These are phyloP conservation scores for Auriscalpium microsporum DNA, from an alignment of 768 basidiomycete species.

Conservation along the genomic window DNA sequence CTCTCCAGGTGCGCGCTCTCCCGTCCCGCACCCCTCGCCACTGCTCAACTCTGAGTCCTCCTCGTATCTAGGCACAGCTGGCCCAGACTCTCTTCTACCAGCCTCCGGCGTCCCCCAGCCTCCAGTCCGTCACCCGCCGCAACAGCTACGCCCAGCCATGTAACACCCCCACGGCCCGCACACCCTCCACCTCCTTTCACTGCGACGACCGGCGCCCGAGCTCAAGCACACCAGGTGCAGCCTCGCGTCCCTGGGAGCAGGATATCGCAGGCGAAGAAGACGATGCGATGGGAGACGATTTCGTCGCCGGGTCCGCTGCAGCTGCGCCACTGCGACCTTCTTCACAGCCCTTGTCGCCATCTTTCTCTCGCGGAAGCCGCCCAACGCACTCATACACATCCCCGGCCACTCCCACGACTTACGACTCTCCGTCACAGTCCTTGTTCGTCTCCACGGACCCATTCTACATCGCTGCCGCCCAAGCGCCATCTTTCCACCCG, in stretches of 20 bases:
- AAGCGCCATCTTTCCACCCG: conserved; percentile 15
- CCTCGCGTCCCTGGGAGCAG: conserved; percentile 16
- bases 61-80: conserved; percentile 32
- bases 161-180: conserved; percentile 31
- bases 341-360: neutral
- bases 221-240: conserved; percentile 1
- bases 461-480: conserved; percentile 39
- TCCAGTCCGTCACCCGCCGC: conserved; percentile 21
- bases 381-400: conserved; percentile 17
- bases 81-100: conserved; percentile 34
- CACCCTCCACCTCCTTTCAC: conserved; percentile 22
- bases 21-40: conserved; percentile 13
- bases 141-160: conserved; percentile 31
- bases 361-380: conserved; percentile 10
- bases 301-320: conserved; percentile 29
- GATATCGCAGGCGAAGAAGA: conserved; percentile 33
- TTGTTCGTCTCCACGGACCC: conserved; percentile 41
- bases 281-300: conserved; percentile 36
- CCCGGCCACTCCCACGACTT: conserved; percentile 10
- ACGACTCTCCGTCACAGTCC: conserved; percentile 12
- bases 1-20: conserved; percentile 32
- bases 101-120: conserved; percentile 16
- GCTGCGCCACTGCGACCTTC: conserved; percentile 2
- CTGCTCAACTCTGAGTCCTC: neutral
- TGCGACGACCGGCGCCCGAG: conserved; percentile 17